Evolutionary conservation across 2,329 filamentous ascomycete genomes (phyloP), one percentile per base, ranked within the genome.

Genomic region (Colletotrichum camelliae): DNA sequence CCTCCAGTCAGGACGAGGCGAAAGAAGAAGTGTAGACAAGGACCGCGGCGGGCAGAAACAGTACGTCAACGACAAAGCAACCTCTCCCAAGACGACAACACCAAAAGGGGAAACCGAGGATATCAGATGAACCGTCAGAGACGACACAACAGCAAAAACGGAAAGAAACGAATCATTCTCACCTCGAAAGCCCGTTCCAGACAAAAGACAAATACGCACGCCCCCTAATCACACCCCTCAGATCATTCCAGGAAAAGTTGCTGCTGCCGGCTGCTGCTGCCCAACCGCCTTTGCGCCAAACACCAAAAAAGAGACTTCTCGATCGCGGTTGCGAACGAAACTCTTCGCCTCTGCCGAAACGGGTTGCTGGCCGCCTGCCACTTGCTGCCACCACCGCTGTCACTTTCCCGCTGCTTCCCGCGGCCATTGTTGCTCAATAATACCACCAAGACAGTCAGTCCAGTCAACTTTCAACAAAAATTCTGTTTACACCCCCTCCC

Each of bases 311-410:
- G 65, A 76, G 74, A 76, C 74, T 73, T 76, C 74, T 76, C 58
- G 65, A 76, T 76, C 74, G 74, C 74, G 52, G 35, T 65, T 74
- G 74, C 74, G 74, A 76, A 76, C 74, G 64, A 76, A 52, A 65
- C 24, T 65, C 55, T 71, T 67, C 60, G 43, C 70, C 61, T 69
- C 65, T 69, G 64, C 70, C 64, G 70, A 52, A 76, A 60, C 70
- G 58, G 70, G 60, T 48, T 76, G 62, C 39, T 65, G 65, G 39
- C 31, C 43, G 57, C 55, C 43, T 75, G 64, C 48, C 74, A 66
- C 74, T 68, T 24, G 43, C 35, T 73, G 70, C 70, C 67, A 55
- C 35, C 67, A 37, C 67, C 67, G 29, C 37, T 62, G 67, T 48
- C 37, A 70, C 37, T 48, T 24, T 64, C 21, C 61, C 35, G 35